Base-by-base conservation (phyloP, 148 eudicot genomes). In the Chenopodium formosanum region DNA sequence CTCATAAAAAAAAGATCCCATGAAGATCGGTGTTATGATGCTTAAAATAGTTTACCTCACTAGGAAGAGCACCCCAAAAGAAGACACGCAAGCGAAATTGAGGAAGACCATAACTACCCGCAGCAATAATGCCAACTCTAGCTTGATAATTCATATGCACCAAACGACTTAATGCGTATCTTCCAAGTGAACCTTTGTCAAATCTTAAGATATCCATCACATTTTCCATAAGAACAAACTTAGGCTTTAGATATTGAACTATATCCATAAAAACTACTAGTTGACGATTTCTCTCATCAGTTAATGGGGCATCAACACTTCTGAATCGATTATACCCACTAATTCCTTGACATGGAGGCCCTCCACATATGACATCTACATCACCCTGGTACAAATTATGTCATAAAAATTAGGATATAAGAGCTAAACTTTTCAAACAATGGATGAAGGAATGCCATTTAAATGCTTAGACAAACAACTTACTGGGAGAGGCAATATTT, bases 291-390 rank as follows among this genome's bases (percentile, higher is more conserved):
- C 87, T 89, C 83, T 94, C 98, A 83, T 96, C 99, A 34, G 74
- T 82, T 81, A 94, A 86, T 11, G 99, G 99, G 75, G 88, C 80
- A 73, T 89, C 91, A 56, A 79, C 80, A 86, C 87, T 89, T 89
- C 99, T 89, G 80, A 62, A 83, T 79, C 97, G 93, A 74, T 96
- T 96, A 78, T 89, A 94, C 66, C 99, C 98, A 84, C 99, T 96
- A 53, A 96, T 92, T 80, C 99, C 99, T 88, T 96, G 99, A 83
- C 99, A 96, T 34, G 99, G 99, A 79, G 99, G 99, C 9, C 99
- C 99, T 23, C 99, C 99, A 86, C 99, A 96, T 9, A 96, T 89
- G 65, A 96, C 93, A 70, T 91, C 97, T n/a, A 89, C 97, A 78
- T 89, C 92, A 76, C 98, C 98, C 99, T 96, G 89, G 56, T 7